Conservation (phyloP, 495 filamentous ascomycete species). For the Podospora bellae-mahoneyi region DNA sequence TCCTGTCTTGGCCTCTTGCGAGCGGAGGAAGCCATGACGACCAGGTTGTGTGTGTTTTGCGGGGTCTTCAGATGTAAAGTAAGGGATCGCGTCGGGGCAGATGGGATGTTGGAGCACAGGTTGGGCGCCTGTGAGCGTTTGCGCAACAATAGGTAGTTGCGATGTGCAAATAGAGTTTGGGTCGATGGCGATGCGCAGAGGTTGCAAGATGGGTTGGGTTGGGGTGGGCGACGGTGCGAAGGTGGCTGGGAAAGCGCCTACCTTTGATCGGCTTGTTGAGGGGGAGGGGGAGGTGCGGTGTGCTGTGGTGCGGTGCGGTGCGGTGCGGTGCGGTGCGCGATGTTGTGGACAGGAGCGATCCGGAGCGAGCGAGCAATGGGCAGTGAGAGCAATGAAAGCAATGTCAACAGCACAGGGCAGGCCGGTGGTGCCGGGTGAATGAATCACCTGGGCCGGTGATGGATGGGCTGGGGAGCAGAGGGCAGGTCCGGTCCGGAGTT, state of each 20-base stretch:
- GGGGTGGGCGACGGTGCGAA: not conserved
- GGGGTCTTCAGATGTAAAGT: not conserved
- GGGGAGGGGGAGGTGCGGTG: too few relatives aligned
- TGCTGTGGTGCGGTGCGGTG: not conserved
- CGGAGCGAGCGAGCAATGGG: too few relatives aligned
- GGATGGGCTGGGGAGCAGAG: not conserved
- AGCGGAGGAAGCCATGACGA: conserved; percentile 38
- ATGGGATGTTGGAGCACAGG: not conserved
- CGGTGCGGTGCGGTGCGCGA: not conserved
- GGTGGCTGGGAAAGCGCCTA: not conserved
- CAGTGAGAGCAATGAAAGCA: too few relatives aligned
- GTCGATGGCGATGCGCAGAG: not conserved
- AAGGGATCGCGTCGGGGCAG: not conserved
- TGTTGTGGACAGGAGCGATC: not conserved
- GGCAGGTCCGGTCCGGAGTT: conserved; percentile 2
- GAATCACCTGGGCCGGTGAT: not conserved
- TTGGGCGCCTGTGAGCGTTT: not conserved
- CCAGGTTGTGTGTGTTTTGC: not conserved
- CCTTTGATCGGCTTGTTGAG: not conserved
- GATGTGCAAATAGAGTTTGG: not conserved
- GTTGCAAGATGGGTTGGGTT: not conserved
- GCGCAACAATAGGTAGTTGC: not conserved
- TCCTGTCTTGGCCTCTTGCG: conserved; percentile 45
- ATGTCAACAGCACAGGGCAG: not conserved
- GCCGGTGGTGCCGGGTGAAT: not conserved